Conservation (phyloP, 441 rosid species). For the Melianthus villosus region DNA sequence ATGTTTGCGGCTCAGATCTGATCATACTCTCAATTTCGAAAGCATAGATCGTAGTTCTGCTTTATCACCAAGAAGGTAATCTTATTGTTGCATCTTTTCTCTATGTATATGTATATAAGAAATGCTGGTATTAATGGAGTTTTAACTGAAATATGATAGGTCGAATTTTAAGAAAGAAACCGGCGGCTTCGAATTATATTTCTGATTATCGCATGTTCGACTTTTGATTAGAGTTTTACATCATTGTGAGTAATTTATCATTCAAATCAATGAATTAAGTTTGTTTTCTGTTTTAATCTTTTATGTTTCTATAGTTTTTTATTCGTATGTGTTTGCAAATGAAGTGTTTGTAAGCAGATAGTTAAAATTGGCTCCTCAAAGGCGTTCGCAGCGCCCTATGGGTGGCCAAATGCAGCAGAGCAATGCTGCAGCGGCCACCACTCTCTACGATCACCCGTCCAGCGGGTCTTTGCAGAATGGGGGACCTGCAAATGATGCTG, state of each 20-base stretch:
- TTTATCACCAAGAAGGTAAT: too few relatives aligned
- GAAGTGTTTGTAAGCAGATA: slow-evolving; percentile 49
- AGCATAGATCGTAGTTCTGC: not conserved
- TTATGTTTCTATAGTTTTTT: slow-evolving; percentile 1
- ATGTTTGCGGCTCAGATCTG: slow-evolving; percentile 23
- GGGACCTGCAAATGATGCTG: slow-evolving; percentile 48
- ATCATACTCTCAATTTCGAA: slow-evolving; percentile 7
- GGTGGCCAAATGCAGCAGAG: slow-evolving; percentile 99
- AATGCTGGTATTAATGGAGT: too few relatives aligned
- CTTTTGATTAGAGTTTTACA: slow-evolving; percentile 26
- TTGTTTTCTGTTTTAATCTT: not conserved
- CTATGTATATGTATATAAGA: too few relatives aligned
- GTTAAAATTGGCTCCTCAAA: slow-evolving; percentile 98
- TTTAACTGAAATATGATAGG: too few relatives aligned
- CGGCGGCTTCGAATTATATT: slow-evolving; percentile 11
- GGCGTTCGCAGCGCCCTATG: slow-evolving; percentile 98
- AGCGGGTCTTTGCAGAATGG: slow-evolving; percentile 27
- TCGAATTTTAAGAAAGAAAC: too few relatives aligned
- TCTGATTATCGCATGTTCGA: slow-evolving; percentile 24
- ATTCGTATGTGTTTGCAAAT: slow-evolving; percentile 5
- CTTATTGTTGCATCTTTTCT: too few relatives aligned
- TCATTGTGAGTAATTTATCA: slow-evolving; percentile 28
- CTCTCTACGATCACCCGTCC: slow-evolving; percentile 42
- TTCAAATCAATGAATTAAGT: not conserved
- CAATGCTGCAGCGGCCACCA: slow-evolving; percentile 59